Base-by-base conservation (phyloP, 2,329 filamentous ascomycete genomes). In the Phialophora expanda region DNA sequence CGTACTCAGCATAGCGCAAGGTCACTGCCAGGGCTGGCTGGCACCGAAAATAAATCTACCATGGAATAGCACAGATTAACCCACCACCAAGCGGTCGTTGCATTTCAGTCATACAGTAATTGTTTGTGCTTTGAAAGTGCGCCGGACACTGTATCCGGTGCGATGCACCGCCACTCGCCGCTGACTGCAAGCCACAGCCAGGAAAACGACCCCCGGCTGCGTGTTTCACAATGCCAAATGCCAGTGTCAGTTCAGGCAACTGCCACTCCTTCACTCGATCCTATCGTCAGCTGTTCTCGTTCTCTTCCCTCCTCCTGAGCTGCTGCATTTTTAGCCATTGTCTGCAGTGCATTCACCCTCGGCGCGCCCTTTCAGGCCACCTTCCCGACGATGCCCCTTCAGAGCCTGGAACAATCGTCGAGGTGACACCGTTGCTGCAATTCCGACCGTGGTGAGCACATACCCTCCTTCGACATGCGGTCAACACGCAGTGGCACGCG, bases 331-430 rank as follows among this genome's bases (percentile, higher is more conserved):
- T 20, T 20, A 12, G 9, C 34, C 28, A 17, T 34, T 11, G 1
- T n/a, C 1, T n/a, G 20, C 24, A 3, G 38, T 53, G 7, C 6
- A 14, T 20, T 4, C 30, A 24, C 12, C 50, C 26, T 17, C 34
- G 9, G 11, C 28, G 48, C 14, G 22, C 38, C 22, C 28, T 41
- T 51, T n/a, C 32, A 38, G 48, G 22, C 55, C 87, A 90, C 79
- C 77, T 79, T 86, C 81, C 88, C 71, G 82, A 82, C 9, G 84
- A 86, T 28, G 84, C 85, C 81, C 62, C 80, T 55, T 38, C 58
- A 53, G 80, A 57, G 32, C 34, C 84, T 30, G 77, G 83, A 51
- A 78, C 83, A 69, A 76, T 80, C 62, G 80, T 79, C 71, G 22
- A 68, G 66, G 60, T 68, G 60, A 68, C 66, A 66, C 63, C 12